phyloP scores from a whole-genome alignment of 345 rosid genomes.

The Moricandia moricandioides region DNA sequence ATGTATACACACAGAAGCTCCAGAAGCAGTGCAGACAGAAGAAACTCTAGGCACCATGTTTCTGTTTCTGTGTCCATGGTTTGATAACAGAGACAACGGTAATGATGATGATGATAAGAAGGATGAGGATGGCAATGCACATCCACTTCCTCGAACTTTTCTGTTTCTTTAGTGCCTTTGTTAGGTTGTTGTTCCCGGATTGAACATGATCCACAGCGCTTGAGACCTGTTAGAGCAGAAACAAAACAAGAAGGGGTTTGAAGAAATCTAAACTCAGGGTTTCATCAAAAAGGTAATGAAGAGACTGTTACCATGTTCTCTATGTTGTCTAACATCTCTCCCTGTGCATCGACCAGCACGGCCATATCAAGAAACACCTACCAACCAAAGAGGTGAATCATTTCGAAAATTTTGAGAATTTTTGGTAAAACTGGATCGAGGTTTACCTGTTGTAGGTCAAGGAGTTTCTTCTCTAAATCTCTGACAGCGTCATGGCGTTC shows the following conservation, averaged over 20 bases:
- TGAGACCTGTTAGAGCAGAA: constrained; percentile 53
- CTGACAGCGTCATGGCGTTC: constrained; percentile 93
- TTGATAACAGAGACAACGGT: constrained; percentile 60
- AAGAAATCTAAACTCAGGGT: not conserved
- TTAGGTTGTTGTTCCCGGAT: constrained; percentile 68
- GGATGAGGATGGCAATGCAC: constrained; percentile 84
- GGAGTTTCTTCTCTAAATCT: constrained; percentile 82
- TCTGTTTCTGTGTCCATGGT: constrained; percentile 76
- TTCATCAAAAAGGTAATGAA: not conserved
- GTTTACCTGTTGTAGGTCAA: constrained; percentile 86
- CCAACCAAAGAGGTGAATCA: constrained; percentile 9
- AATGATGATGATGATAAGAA: constrained; percentile 68
- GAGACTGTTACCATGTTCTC: constrained; percentile 67
- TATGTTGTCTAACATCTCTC: constrained; percentile 90
- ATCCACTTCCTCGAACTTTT: constrained; percentile 88
- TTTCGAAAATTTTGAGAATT: not conserved
- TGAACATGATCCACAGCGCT: constrained; percentile 93
- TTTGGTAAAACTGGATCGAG: not conserved
- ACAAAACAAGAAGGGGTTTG: constrained; percentile 3
- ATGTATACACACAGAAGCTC: constrained; percentile 30
- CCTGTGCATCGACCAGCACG: constrained; percentile 89
- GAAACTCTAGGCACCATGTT: constrained; percentile 49
- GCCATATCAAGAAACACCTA: constrained; percentile 97
- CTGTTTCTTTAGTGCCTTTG: constrained; percentile 67
- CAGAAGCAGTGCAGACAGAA: constrained; percentile 3